Percentiles rank a stretch among this genome's conserved stretches.
Evolutionary conservation across 371 early-diverging fungal species (phyloP).

Genomic region (Coemansia sp.): DNA sequence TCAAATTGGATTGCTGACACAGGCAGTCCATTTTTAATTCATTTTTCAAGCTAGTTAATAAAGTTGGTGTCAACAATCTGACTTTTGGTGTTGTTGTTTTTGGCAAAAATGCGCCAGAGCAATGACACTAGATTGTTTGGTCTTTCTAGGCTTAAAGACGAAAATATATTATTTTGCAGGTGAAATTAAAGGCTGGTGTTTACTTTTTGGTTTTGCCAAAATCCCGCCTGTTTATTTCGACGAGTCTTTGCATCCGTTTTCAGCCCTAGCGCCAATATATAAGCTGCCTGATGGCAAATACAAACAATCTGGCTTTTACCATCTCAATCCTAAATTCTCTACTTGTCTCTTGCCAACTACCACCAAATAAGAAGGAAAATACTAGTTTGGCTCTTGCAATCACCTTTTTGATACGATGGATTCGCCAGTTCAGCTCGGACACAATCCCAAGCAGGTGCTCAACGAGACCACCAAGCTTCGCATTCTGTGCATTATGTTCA

Average conservation of each 20-base stretch:
- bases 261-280: neutral
- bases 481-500: constrained; percentile 29
- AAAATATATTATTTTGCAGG: neutral
- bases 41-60: neutral
- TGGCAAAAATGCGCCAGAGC: neutral
- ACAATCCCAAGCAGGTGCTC: constrained; percentile 20
- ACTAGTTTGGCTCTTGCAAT: neutral
- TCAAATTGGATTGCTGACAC: neutral
- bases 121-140: neutral
- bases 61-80: neutral
- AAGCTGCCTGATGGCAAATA: neutral
- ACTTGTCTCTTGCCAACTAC: neutral
- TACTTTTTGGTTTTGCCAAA: neutral
- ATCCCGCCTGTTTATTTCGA: neutral
- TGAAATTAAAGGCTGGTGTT: neutral
- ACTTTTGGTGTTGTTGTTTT: neutral
- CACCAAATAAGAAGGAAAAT: neutral
- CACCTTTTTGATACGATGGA: neutral
- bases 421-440: neutral
- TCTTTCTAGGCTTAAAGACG: neutral
- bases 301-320: neutral
- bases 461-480: constrained; percentile 27
- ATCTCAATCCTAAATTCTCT: neutral
- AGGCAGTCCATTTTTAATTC: neutral
- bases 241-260: neutral